phyloP scores from a whole-genome alignment of 1,139 yeast species.

The Debaryomyces sp. region DNA sequence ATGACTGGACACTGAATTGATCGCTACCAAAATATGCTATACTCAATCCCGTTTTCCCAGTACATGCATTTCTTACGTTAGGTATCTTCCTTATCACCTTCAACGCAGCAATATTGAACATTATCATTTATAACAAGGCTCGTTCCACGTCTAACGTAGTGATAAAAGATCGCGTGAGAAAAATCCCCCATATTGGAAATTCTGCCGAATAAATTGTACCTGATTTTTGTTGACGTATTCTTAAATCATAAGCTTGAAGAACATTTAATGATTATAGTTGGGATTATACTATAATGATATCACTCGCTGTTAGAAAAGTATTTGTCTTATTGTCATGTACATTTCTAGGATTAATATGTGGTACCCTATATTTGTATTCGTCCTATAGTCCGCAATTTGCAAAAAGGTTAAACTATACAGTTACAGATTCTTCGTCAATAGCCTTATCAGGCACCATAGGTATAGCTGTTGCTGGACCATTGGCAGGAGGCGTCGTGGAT shows the following conservation, averaged over 20 bases:
- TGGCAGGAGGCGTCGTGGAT: slow-evolving; percentile 65
- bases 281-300: slow-evolving; percentile 14
- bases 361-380: slow-evolving; percentile 61
- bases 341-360: slow-evolving; percentile 56
- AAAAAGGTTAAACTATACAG: slow-evolving; percentile 49
- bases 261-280: background rate
- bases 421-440: slow-evolving; percentile 56
- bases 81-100: background rate
- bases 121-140: background rate
- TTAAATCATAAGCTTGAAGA: background rate
- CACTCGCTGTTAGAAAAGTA: slow-evolving; percentile 33
- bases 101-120: background rate
- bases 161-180: slow-evolving; percentile 3
- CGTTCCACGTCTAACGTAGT: background rate
- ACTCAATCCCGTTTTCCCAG: slow-evolving; percentile 12
- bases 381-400: slow-evolving; percentile 71
- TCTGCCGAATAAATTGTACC: background rate
- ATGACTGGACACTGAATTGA: slow-evolving; percentile 63
- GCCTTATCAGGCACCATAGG: slow-evolving; percentile 65
- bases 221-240: background rate
- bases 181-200: background rate
- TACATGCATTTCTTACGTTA: background rate
- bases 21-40: slow-evolving; percentile 86
- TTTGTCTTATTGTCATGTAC: slow-evolving; percentile 49
- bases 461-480: slow-evolving; percentile 56